phyloP scores from a whole-genome alignment of 1,284 basidiomycete species.

The Neonothopanus nambi region DNA sequence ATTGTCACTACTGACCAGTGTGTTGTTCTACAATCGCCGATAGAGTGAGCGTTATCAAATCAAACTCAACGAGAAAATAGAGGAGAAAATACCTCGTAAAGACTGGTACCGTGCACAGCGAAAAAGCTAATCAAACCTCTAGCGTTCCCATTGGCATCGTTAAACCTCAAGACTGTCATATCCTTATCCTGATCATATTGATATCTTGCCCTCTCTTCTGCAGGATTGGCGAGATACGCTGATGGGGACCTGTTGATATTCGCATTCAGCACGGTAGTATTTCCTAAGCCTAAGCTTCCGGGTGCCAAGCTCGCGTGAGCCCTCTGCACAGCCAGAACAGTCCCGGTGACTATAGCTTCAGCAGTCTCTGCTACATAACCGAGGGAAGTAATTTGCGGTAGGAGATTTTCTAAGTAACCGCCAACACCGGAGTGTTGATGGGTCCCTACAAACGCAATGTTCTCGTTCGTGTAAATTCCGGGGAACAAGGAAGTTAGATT shows the following conservation, averaged over 20 bases:
- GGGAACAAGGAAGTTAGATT: constrained; percentile 57
- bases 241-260: constrained; percentile 77
- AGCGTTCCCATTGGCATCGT: constrained; percentile 54
- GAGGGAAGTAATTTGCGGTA: constrained; percentile 75
- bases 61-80: background rate
- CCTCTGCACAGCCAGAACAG: constrained; percentile 65
- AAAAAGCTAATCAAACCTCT: constrained; percentile 77
- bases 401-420: constrained; percentile 75
- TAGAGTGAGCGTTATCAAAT: background rate
- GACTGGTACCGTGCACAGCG: constrained; percentile 78
- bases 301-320: constrained; percentile 66
- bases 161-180: constrained; percentile 65
- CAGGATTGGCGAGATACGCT: constrained; percentile 74
- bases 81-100: constrained; percentile 57
- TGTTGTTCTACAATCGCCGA: constrained; percentile 60
- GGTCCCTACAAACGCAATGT: constrained; percentile 78
- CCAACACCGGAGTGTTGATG: constrained; percentile 80
- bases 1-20: constrained; percentile 74
- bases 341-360: constrained; percentile 70
- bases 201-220: constrained; percentile 64
- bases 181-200: constrained; percentile 73
- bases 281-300: constrained; percentile 65
- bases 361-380: constrained; percentile 74
- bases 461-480: constrained; percentile 66
- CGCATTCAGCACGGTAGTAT: constrained; percentile 64